Evolutionary conservation across 1,284 basidiomycete genomes (phyloP).

Genomic region (Chiua sp.): DNA sequence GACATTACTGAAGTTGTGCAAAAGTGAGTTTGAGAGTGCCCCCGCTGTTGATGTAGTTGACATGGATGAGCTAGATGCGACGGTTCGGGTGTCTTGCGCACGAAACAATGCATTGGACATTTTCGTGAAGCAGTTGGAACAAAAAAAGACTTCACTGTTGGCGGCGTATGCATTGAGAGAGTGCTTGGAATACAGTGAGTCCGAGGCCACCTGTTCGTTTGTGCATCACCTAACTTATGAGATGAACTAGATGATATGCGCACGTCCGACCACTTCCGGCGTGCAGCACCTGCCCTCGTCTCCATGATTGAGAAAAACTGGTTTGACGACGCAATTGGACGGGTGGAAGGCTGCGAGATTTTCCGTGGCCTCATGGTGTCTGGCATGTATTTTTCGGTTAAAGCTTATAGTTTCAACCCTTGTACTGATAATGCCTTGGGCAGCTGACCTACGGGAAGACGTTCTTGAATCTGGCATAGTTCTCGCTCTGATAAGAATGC

Average conservation of each 20-base stretch:
- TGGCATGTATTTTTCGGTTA: neutral
- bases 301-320: neutral
- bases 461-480: neutral
- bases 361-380: conserved; percentile 4
- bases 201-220: neutral
- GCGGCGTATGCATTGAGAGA: neutral
- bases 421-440: neutral
- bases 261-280: no score
- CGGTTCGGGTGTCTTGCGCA: neutral
- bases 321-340: neutral
- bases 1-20: conserved; percentile 13
- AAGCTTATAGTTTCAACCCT: neutral
- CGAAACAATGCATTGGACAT: neutral
- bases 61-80: neutral
- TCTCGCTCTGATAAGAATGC: neutral
- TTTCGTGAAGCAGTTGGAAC: conserved; percentile 8
- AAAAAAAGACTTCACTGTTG: neutral
- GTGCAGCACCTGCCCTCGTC: neutral
- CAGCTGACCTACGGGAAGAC: neutral
- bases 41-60: neutral
- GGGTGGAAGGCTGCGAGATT: neutral
- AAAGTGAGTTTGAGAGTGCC: neutral
- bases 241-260: no score
- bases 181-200: neutral
- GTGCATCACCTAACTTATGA: no score